phyloP scores from a whole-genome alignment of 495 filamentous ascomycete species.

The Neurospora hispaniola region DNA sequence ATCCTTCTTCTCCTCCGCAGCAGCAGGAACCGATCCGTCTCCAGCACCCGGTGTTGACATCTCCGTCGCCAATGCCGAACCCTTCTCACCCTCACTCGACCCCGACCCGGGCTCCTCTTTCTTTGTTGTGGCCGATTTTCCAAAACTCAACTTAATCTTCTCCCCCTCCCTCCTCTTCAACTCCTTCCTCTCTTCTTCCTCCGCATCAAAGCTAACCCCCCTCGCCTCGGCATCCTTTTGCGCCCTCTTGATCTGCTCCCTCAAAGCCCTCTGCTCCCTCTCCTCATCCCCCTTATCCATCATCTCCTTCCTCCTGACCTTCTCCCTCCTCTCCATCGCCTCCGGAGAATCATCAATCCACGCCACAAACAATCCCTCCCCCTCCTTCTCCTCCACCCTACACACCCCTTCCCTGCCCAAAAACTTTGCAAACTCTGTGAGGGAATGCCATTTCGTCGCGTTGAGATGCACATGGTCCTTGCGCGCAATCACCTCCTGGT shows the following conservation, averaged over 20 bases:
- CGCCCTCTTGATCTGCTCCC: slow-evolving; percentile 73
- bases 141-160: slow-evolving; percentile 73
- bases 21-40: slow-evolving; percentile 3
- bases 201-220: slow-evolving; percentile 28
- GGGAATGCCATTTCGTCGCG: slow-evolving; percentile 67
- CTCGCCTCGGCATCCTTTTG: slow-evolving; percentile 39
- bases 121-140: slow-evolving; percentile 23
- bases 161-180: slow-evolving; percentile 66
- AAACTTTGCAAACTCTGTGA: slow-evolving; percentile 82
- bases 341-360: slow-evolving; percentile 91
- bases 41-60: not conserved
- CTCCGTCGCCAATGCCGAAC: not conserved
- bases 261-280: slow-evolving; percentile 67
- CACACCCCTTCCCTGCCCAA: slow-evolving; percentile 77
- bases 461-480: slow-evolving; percentile 92
- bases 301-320: slow-evolving; percentile 68
- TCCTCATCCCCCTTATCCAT: slow-evolving; percentile 86
- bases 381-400: slow-evolving; percentile 74
- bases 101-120: not conserved
- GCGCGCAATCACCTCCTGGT: slow-evolving; percentile 73
- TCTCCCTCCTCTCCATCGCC: slow-evolving; percentile 67
- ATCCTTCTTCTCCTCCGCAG: not conserved
- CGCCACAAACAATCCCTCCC: slow-evolving; percentile 68
- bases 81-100: slow-evolving; percentile 7
- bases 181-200: slow-evolving; percentile 36